Evolutionary conservation across 805 yeast species (phyloP), one percentile per base, ranked within the genome.

Genomic region (Starmera quercuum): DNA sequence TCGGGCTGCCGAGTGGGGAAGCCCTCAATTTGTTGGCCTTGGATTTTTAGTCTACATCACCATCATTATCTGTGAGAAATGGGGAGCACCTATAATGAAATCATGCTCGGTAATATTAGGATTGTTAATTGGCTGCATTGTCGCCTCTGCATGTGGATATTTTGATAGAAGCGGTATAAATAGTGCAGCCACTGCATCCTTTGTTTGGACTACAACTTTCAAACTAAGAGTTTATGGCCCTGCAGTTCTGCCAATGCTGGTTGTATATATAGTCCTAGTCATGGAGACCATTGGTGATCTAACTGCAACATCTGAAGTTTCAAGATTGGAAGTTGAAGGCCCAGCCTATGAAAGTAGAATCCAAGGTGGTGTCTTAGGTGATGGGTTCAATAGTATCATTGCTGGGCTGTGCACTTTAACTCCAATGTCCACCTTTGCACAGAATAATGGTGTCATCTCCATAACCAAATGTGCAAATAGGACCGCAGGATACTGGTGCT

Each of bases 221-320:
- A 75, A 69, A 39, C 66, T 86, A 36, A 58, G 64, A 23, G 75
- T 87, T 7, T 84, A 87, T 49, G 96, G 86, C 2, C 95, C 96
- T 3, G 74, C 81, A 7, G 90, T 87, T 4, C 61, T 87, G 32
- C 96, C 96, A 16, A 72, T 84, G 63, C 59, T 87, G 37, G 92
- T 95, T 1, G 82, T 85, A 32, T 87, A 78, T 55, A 66, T 85
- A 18, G 85, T 80, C 20, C 63, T 83, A 46, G 78, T 84, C 70
- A 85, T 86, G 83, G 96, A 87, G 64, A 81, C 95, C 33, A 84
- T 87, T 52, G 96, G 96, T 56, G 96, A 87, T 56, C 77, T 87
- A 51, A 85, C 95, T 25, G 96, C 96, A 26, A 84, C 95, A 21
- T 79, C 85, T 30, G 97, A 87, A 58, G 96, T 87, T 16, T 83